Conservation (phyloP, 2,329 filamentous ascomycete species). For the Fusarium sp. region DNA sequence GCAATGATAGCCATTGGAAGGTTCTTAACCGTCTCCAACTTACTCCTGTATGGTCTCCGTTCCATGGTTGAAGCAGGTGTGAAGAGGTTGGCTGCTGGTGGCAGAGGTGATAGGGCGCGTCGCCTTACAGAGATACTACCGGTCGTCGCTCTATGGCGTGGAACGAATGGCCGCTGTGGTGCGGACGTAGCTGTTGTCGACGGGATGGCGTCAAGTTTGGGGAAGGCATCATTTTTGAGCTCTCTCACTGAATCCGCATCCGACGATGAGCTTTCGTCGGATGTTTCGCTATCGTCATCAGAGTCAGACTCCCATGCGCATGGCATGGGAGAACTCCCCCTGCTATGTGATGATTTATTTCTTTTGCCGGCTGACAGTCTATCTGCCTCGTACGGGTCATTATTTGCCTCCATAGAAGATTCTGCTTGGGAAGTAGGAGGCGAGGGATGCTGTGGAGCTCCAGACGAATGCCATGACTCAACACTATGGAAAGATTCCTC, state of each 20-base stretch:
- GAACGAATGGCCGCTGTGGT: constrained; percentile 21
- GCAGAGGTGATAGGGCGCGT: constrained; percentile 72
- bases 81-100: constrained; percentile 72
- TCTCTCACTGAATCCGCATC: constrained; percentile 23
- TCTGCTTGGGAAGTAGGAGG: constrained; percentile 53
- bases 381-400: not conserved
- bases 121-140: constrained; percentile 40
- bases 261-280: constrained; percentile 40
- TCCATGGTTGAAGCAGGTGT: constrained; percentile 53
- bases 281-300: constrained; percentile 37
- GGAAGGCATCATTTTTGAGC: not conserved
- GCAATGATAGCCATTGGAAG: constrained; percentile 69
- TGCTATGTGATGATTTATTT: constrained; percentile 1
- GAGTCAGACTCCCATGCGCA: constrained; percentile 39
- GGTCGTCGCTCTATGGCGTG: constrained; percentile 39
- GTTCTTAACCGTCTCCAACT: constrained; percentile 36
- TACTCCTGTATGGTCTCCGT: constrained; percentile 36
- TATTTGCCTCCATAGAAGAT: constrained; percentile 45
- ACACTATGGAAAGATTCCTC: constrained; percentile 65
- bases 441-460: constrained; percentile 52
- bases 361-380: constrained; percentile 1
- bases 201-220: not conserved
- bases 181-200: not conserved
- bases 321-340: constrained; percentile 20
- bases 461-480: constrained; percentile 60